Percentiles rank a stretch among this genome's conserved stretches.
Evolutionary conservation across 192 early-diverging fungal genomes (phyloP).

Genomic region (Rhizoclosmatium sp.): DNA sequence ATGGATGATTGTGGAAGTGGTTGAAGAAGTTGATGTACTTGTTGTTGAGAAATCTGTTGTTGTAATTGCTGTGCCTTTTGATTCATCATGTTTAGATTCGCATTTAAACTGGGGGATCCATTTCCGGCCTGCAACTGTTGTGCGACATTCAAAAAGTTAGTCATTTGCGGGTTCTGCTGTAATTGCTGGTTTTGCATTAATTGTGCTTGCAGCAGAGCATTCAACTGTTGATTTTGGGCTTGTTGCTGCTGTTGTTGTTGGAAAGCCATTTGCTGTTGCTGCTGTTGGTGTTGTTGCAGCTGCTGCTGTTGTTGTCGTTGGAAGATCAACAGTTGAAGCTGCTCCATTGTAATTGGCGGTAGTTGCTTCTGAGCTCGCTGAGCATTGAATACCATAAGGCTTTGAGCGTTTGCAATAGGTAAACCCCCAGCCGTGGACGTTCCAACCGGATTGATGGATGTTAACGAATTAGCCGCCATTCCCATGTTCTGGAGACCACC

Average conservation of each 20-base stretch:
- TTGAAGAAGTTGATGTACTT: too few relatives aligned
- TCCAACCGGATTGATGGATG: neutral
- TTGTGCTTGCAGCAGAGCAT: neutral
- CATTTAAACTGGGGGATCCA: too few relatives aligned
- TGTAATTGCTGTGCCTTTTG: too few relatives aligned
- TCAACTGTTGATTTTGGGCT: neutral
- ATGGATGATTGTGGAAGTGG: neutral
- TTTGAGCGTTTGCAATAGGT: too few relatives aligned
- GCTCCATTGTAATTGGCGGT: neutral
- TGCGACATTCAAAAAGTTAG: neutral
- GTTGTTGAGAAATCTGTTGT: too few relatives aligned
- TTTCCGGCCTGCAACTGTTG: neutral
- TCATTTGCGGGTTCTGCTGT: conserved; percentile 1
- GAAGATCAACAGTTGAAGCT: neutral
- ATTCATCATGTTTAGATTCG: too few relatives aligned
- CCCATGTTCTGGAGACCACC: neutral
- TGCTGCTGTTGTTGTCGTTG: conserved; percentile 20
- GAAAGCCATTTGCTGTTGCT: neutral
- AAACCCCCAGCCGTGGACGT: neutral
- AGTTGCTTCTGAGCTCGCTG: neutral
- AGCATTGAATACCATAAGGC: too few relatives aligned
- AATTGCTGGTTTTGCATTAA: neutral
- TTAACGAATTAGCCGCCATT: neutral
- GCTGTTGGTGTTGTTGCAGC: conserved; percentile 12
- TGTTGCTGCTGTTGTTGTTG: conserved; percentile 15